Evolutionary conservation across 352 stramenopile genomes (phyloP).

Genomic region (Phytopythium aichiense): DNA sequence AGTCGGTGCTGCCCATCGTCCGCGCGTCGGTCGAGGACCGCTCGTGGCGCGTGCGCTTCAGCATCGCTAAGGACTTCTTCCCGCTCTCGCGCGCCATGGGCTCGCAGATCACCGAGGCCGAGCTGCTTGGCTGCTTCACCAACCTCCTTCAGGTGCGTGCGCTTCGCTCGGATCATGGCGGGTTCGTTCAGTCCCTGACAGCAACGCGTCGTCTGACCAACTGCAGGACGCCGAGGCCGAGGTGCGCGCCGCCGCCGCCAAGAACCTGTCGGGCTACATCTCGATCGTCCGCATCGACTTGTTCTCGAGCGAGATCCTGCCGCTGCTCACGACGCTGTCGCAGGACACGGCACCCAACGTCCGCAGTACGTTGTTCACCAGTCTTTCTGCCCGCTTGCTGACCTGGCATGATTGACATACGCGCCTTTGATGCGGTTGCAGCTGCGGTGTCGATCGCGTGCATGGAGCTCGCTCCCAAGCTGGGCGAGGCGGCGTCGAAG

Average conservation of each 20-base stretch:
- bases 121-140: constrained; percentile 90
- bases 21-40: constrained; percentile 77
- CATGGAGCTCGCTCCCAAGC: constrained; percentile 93
- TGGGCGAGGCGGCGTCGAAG: constrained; percentile 90
- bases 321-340: constrained; percentile 85
- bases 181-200: not conserved
- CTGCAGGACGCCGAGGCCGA: constrained; percentile 88
- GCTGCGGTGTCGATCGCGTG: constrained; percentile 76
- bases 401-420: not conserved
- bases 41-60: constrained; percentile 93
- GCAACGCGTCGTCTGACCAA: not conserved
- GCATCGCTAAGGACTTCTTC: constrained; percentile 92
- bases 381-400: not conserved
- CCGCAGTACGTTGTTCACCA: constrained; percentile 47
- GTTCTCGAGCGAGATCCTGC: constrained; percentile 89
- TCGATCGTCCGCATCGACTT: constrained; percentile 88
- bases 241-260: constrained; percentile 89
- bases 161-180: not conserved
- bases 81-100: constrained; percentile 78
- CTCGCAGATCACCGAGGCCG: constrained; percentile 73
- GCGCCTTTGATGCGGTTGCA: constrained; percentile 13
- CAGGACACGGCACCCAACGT: constrained; percentile 91
- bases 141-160: constrained; percentile 78
- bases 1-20: constrained; percentile 72
- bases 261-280: constrained; percentile 92